A percentile compares a stretch with the other conserved stretches of the same genome.
Conservation (phyloP, 1,139 yeast species). For the Yamadazyma diospyri region DNA sequence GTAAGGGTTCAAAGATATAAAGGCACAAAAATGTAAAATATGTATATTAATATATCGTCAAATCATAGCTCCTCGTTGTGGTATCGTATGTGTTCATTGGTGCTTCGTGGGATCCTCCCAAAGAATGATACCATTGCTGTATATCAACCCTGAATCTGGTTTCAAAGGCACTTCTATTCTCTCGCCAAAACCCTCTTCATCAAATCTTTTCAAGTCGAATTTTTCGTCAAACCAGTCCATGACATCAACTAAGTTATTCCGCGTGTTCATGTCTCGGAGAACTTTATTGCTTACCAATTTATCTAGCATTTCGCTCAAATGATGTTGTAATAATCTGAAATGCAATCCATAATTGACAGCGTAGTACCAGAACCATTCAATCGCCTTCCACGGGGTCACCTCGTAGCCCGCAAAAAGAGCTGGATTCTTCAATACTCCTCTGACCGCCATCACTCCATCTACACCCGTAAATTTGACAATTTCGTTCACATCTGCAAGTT, state of each 20-base stretch:
- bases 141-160: conserved; percentile 4
- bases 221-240: conserved; percentile 77
- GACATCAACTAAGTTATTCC: conserved; percentile 55
- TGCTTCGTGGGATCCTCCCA: conserved; percentile 3
- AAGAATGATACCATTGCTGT: conserved; percentile 5
- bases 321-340: conserved; percentile 80
- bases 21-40: conserved; percentile 1
- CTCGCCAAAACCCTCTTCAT: conserved; percentile 69
- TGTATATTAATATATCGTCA: conserved; percentile 2
- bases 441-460: conserved; percentile 94
- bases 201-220: conserved; percentile 62
- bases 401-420: conserved; percentile 75
- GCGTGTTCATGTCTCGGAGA: conserved; percentile 63
- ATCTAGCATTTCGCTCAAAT: conserved; percentile 79
- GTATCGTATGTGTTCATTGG: not conserved
- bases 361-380: conserved; percentile 79
- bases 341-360: conserved; percentile 81
- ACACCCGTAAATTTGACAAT: conserved; percentile 69
- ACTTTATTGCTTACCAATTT: conserved; percentile 52
- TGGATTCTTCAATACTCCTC: conserved; percentile 85
- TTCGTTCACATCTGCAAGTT: conserved; percentile 54
- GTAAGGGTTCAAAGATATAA: not conserved
- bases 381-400: conserved; percentile 84
- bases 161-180: conserved; percentile 51
- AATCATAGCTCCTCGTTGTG: no score